Evolutionary conservation across 208 protist species (phyloP), one percentile per base, ranked within the genome.

Genomic region (Leishmania arabica): DNA sequence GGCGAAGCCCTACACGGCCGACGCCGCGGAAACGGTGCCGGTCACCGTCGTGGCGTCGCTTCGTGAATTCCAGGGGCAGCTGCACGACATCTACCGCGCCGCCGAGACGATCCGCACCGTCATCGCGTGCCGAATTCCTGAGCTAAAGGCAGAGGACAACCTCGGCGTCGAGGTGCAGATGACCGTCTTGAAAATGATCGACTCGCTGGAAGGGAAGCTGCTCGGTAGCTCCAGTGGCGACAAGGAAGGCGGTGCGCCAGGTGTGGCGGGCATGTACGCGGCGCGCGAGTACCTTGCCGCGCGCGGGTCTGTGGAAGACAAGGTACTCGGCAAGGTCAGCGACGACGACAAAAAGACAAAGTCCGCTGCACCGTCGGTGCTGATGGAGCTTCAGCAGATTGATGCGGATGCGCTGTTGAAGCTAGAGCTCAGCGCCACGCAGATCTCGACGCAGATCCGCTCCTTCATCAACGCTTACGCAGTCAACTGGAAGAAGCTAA

Each of bases 121-220:
- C 47, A 92, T 97, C 62, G 31, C 77, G 13, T 84, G 93, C 51
- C 94, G 94, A 77, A 89, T 97, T 47, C 94, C 94, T 1, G 92
- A 95, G 85, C 49, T 87, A 31, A 97, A 97, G 88, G 89, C 94
- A 81, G 94, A 97, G 81, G 94, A 97, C 82, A 97, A 97, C 84
- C 88, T 95, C 40, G 94, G 94, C 24, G 94, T 97, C 34, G 89
- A 83, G 53, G 94, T 97, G 86, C 94, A 97, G 88, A 77, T 92
- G 81, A 68, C 76, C 1, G 91, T 95, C 37, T 77, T 96, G 58
- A 88, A 90, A 77, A 84, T 88, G 85, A 78, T 97, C 42, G 91
- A 91, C 64, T 87, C 86, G 31, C 58, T 97, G 13, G 78, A 95
- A 83, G 86, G 60, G 51, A 90, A 81, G 82, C 45, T 90, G 6